phyloP scores from a whole-genome alignment of 208 protist genomes.

The Crithidia thermophila region DNA sequence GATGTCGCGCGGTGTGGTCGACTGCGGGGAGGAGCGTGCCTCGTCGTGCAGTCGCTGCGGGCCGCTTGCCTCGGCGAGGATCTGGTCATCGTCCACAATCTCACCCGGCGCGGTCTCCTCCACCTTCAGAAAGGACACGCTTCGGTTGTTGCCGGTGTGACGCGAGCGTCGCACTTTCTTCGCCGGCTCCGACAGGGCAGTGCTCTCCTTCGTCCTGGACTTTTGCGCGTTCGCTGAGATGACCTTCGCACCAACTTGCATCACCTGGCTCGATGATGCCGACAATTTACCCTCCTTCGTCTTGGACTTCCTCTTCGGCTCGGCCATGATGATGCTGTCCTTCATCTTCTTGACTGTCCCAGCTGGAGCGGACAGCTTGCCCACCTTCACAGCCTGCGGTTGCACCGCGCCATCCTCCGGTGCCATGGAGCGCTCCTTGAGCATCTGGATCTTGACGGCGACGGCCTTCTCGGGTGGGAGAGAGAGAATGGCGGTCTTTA shows the following conservation, averaged over 20 bases:
- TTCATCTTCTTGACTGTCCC: slow-evolving; percentile 33
- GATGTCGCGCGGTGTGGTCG: neutral
- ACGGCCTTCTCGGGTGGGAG: slow-evolving; percentile 38
- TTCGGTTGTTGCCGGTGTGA: slow-evolving; percentile 14
- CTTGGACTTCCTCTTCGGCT: neutral
- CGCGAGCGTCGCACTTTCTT: slow-evolving; percentile 28
- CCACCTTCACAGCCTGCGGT: slow-evolving; percentile 7
- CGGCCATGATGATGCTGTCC: slow-evolving; percentile 23
- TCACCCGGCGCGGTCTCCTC: slow-evolving; percentile 31
- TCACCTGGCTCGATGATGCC: slow-evolving; percentile 31
- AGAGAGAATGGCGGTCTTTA: slow-evolving; percentile 50
- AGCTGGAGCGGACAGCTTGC: slow-evolving; percentile 31
- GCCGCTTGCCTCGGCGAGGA: slow-evolving; percentile 4
- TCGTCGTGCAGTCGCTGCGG: slow-evolving; percentile 8
- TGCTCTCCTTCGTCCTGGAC: slow-evolving; percentile 38
- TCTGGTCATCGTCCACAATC: slow-evolving; percentile 32
- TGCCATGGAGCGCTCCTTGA: slow-evolving; percentile 24
- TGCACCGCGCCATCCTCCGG: neutral
- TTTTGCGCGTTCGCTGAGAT: slow-evolving; percentile 23
- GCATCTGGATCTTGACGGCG: slow-evolving; percentile 32
- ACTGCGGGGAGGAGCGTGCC: neutral
- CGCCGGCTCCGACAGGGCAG: slow-evolving; percentile 25
- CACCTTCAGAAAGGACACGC: slow-evolving; percentile 40
- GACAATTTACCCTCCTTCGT: slow-evolving; percentile 24
- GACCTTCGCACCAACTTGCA: slow-evolving; percentile 10